Evolutionary conservation across 331 rosid species (phyloP).

Genomic region (Cydonia oblonga): DNA sequence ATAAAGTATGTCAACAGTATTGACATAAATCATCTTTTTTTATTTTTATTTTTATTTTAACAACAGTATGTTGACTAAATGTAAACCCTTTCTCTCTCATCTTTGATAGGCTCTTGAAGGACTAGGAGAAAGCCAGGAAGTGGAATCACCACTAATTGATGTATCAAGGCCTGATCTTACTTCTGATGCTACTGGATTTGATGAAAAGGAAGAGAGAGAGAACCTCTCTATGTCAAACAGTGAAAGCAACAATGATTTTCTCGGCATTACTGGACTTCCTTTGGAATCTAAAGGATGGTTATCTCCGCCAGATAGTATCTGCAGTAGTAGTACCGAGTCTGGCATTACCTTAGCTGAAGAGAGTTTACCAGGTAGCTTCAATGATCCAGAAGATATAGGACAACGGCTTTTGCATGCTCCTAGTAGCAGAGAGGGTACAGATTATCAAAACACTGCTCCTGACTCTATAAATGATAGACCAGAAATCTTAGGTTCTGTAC

Average conservation of each 20-base stretch:
- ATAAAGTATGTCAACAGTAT: slow-evolving; percentile 50
- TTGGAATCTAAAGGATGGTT: slow-evolving; percentile 80
- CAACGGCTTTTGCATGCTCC: slow-evolving; percentile 33
- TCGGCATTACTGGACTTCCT: slow-evolving; percentile 39
- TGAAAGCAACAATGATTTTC: slow-evolving; percentile 42
- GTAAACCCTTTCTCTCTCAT: slow-evolving; percentile 7
- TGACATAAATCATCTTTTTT: slow-evolving; percentile 2
- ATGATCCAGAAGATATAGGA: slow-evolving; percentile 43
- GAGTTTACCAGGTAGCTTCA: slow-evolving; percentile 57
- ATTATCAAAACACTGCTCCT: slow-evolving; percentile 20
- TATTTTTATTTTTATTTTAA: not conserved
- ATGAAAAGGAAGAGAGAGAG: slow-evolving; percentile 64
- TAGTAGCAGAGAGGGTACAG: slow-evolving; percentile 25
- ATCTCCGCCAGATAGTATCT: slow-evolving; percentile 87
- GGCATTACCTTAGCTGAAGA: slow-evolving; percentile 35
- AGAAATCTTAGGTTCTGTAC: slow-evolving; percentile 31
- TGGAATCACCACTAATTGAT: slow-evolving; percentile 60
- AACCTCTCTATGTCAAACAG: slow-evolving; percentile 39
- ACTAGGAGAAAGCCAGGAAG: slow-evolving; percentile 88
- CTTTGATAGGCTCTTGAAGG: slow-evolving; percentile 89
- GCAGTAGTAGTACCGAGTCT: slow-evolving; percentile 61
- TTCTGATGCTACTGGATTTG: slow-evolving; percentile 50
- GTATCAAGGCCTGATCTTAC: slow-evolving; percentile 50
- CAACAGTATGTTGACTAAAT: slow-evolving; percentile 1
- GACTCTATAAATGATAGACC: slow-evolving; percentile 29